Evolutionary conservation across 2,329 filamentous ascomycete species (phyloP), one percentile per base, ranked within the genome.

Genomic region (Leptographium radiaticola): DNA sequence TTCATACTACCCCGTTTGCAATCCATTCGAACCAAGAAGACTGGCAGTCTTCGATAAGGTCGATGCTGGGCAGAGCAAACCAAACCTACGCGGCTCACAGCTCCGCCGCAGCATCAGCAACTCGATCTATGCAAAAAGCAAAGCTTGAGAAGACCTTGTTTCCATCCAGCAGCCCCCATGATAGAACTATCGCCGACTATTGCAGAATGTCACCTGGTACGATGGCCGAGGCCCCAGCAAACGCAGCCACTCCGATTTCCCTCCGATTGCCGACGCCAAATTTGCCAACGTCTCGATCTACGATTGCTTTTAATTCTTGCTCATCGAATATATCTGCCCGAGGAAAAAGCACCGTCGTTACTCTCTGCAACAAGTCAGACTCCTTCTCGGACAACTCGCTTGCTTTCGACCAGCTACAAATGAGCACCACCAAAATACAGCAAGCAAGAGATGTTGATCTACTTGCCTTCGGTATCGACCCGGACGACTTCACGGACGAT

Each of bases 401-500:
- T 30, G 36, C 16, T 50, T 11, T 15, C 15, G 20, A 25, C 7
- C 36, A n/a, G 9, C 36, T n/a, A n/a, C 34, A 40, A 25, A 25
- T 13, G 6, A 12, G n/a, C 12, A 36, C 5, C 25, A 3, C 31
- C 50, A 52, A 52, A 31, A 18, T 44, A 20, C n/a, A 52, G 20
- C 50, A 51, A 25, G 30, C 43, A 16, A 34, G 6, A 13, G 42
- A 46, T 16, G 33, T 16, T 10, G 25, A 40, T 43, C 33, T 57
- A n/a, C 20, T 51, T 3, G 56, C 39, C 31, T 51, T 45, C 30
- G 59, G 55, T 25, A 34, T 89, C 58, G 79, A 82, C 56, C 86
- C 89, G 58, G 83, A 91, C 61, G 90, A 95, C 63, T 93, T 95
- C 60, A 88, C 89, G 62, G 87, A 91, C 64, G 89, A 95, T 60